Percentiles rank a stretch among this genome's conserved stretches.
Conservation (phyloP, 805 yeast genomes). For the Candida chilensis region DNA sequence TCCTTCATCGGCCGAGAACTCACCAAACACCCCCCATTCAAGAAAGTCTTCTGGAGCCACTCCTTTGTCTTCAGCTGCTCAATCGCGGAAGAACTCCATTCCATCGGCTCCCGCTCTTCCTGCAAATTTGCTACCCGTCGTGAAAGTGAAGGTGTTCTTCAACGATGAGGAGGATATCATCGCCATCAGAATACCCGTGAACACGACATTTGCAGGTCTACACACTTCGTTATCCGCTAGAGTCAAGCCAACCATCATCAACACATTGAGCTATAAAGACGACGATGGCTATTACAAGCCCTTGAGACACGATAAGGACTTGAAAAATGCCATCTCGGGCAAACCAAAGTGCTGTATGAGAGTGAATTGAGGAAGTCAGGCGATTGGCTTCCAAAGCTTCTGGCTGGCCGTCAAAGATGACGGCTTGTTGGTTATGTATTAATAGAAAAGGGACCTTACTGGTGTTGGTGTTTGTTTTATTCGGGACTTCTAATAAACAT, state of each 20-base stretch:
- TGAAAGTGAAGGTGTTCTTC: slow-evolving; percentile 1
- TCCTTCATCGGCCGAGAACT: neutral
- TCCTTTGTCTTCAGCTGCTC: slow-evolving; percentile 1
- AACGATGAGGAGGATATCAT: slow-evolving; percentile 4
- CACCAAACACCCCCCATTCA: neutral
- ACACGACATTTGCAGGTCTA: slow-evolving; percentile 6
- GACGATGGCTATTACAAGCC: slow-evolving; percentile 6
- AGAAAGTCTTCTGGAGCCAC: slow-evolving; percentile 1
- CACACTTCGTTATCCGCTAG: slow-evolving; percentile 4
- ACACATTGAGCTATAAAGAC: slow-evolving; percentile 8
- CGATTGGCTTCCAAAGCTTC: no score
- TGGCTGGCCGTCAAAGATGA: no score
- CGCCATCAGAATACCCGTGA: slow-evolving; percentile 5
- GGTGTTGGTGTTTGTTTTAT: no score
- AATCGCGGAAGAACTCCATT: slow-evolving; percentile 2
- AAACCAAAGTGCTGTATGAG: no score
- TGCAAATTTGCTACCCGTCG: neutral
- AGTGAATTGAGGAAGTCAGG: no score
- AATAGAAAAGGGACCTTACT: no score
- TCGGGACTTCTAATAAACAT: no score
- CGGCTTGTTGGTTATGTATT: no score
- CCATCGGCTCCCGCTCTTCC: neutral
- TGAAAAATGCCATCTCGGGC: slow-evolving; percentile 6
- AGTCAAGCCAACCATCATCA: slow-evolving; percentile 3
- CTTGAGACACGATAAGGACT: slow-evolving; percentile 7